Base-by-base conservation (phyloP, 495 filamentous ascomycete genomes). In the Hypoxylon trugodes region DNA sequence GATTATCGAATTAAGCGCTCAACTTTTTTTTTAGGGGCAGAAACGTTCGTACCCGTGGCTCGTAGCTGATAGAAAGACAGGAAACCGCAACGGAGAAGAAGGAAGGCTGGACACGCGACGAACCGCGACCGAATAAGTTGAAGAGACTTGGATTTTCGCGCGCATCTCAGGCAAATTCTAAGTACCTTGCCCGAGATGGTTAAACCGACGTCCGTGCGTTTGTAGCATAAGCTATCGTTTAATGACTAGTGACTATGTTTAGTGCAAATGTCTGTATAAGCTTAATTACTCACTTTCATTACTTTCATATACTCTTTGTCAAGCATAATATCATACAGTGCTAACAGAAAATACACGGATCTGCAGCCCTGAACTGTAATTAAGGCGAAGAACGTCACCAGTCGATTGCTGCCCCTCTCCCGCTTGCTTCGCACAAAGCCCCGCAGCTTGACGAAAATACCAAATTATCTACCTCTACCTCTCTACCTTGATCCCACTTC, bases 101-200 rank as follows among this genome's bases (percentile, higher is more conserved):
- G 56, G 45, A 66, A 66, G 64, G 58, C 64, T 58, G 58, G 52
- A 66, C 57, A 66, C 64, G 64, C 64, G 64, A 66, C 64, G 64
- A 54, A 66, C 64, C 64, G 64, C 64, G 64, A 66, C 52, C 64
- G 30, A 66, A 61, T 53, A 26, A 53, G 46, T 53, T 57, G 22
- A 22, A 66, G 64, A 38, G 57, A 66, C 64, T 13, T 66, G 16
- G 26, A 45, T 47, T 61, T 66, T 61, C 9, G 64, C 51, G 13
- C 9, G 26, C 18, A 16, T 42, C 43, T 8, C 38, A 45, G 24
- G 33, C 21, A 57, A 66, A 61, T 28, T 18, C 12, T 12, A 66
- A 66, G 64, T 66, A 66, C 64, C 64, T 61, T 12, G n/a, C n/a
- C 42, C 19, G 8, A 33, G 37, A 12, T 35, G 32, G 3, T 35